phyloP scores from a whole-genome alignment of 75 land plant species.

The Picea sitchensis region DNA sequence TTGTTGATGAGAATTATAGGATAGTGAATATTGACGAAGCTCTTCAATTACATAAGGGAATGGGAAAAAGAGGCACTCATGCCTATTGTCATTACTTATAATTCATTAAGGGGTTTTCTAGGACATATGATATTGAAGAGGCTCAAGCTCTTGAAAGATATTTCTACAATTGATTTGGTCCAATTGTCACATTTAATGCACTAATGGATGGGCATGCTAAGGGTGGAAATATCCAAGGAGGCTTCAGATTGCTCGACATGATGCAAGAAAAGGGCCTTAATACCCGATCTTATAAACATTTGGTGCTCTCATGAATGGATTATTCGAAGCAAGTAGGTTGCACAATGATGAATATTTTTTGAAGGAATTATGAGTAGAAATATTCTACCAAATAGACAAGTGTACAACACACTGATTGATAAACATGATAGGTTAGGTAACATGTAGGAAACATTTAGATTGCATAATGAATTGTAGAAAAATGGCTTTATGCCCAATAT shows the following conservation, averaged over 20 bases:
- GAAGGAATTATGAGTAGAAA: background rate
- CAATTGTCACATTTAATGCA: conserved; percentile 53
- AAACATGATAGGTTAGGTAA: conserved; percentile 15
- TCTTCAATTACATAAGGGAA: conserved; percentile 15
- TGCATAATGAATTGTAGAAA: too few species aligned
- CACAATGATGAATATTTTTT: conserved; percentile 42
- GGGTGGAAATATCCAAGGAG: conserved; percentile 30
- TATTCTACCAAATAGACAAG: conserved; percentile 30
- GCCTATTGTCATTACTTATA: too few species aligned
- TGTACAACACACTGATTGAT: conserved; percentile 60
- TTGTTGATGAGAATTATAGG: conserved; percentile 38
- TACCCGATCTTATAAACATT: conserved; percentile 44
- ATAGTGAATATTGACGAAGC: background rate
- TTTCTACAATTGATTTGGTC: conserved; percentile 39
- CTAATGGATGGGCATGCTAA: conserved; percentile 50
- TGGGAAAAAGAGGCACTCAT: conserved; percentile 20
- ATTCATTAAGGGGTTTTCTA: conserved; percentile 32
- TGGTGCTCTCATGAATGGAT: conserved; percentile 47
- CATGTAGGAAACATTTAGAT: too few species aligned
- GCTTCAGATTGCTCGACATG: conserved; percentile 32
- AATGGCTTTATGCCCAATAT: conserved; percentile 35
- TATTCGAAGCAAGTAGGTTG: conserved; percentile 46
- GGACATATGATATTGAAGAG: conserved; percentile 34
- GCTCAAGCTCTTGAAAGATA: conserved; percentile 47
- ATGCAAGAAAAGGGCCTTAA: conserved; percentile 33